A percentile compares a stretch with the other conserved stretches of the same genome.
phyloP scores from a whole-genome alignment of 768 basidiomycete species.

The Asterophora lycoperdoides region DNA sequence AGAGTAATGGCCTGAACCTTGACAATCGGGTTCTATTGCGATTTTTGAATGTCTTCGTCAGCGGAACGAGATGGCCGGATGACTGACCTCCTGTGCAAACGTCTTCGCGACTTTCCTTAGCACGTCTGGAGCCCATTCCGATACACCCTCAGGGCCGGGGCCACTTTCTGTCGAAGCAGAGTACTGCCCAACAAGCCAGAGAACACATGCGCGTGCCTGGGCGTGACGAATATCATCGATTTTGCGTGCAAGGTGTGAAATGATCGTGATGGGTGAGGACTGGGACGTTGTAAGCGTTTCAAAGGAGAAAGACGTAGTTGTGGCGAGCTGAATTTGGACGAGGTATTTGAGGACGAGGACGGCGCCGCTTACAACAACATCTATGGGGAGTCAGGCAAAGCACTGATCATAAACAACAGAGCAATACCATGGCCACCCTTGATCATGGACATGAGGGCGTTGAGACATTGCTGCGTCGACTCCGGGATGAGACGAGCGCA shows the following conservation, averaged over 20 bases:
- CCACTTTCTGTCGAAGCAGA: constrained; percentile 38
- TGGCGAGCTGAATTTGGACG: constrained; percentile 61
- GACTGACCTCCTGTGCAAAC: constrained; percentile 64
- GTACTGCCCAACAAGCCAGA: constrained; percentile 94
- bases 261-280: constrained; percentile 53
- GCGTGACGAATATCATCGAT: constrained; percentile 79
- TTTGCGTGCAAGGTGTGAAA: constrained; percentile 71
- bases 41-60: neutral
- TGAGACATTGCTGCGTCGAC: constrained; percentile 66
- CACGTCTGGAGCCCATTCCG: constrained; percentile 85
- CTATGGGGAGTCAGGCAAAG: constrained; percentile 32
- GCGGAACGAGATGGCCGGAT: neutral
- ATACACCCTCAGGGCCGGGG: constrained; percentile 51
- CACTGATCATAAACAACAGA: neutral
- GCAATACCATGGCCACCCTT: constrained; percentile 69
- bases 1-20: constrained; percentile 84
- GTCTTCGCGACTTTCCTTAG: constrained; percentile 73
- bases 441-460: constrained; percentile 74
- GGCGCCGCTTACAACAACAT: constrained; percentile 71
- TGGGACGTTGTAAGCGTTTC: constrained; percentile 25
- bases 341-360: constrained; percentile 84
- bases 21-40: constrained; percentile 50
- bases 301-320: constrained; percentile 18
- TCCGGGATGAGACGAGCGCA: constrained; percentile 69
- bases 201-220: constrained; percentile 79